phyloP scores from a whole-genome alignment of 2,329 filamentous ascomycete species.

The Pseudogymnoascus sp. region DNA sequence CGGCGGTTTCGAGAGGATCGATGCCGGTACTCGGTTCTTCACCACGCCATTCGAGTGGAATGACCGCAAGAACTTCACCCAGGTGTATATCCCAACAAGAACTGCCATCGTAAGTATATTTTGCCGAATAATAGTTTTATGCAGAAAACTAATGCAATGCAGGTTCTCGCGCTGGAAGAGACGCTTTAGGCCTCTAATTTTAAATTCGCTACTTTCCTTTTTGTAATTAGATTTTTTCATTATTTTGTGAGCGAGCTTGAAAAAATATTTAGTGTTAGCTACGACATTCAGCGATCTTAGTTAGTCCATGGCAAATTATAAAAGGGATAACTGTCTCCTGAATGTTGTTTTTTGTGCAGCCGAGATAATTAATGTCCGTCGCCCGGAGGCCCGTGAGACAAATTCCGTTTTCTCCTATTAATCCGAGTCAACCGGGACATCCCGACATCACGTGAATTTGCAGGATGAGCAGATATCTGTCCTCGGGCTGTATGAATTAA shows the following conservation, averaged over 20 bases:
- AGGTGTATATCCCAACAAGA: constrained; percentile 80
- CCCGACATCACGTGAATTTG: constrained; percentile 5
- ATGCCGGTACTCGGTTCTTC: constrained; percentile 78
- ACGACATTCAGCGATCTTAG: constrained; percentile 6
- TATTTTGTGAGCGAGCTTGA: constrained; percentile 5
- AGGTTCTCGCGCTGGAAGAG: constrained; percentile 31
- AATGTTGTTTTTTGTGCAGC: constrained; percentile 3
- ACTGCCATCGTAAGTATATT: constrained; percentile 63
- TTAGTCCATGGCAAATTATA: neutral
- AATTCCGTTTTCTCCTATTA: constrained; percentile 9
- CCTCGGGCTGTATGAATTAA: neutral
- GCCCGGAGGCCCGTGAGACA: neutral
- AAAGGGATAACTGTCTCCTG: constrained; percentile 2
- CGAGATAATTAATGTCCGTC: neutral
- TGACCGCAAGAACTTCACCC: constrained; percentile 76
- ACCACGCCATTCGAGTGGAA: constrained; percentile 91
- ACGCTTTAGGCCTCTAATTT: constrained; percentile 21
- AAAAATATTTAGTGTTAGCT: constrained; percentile 7
- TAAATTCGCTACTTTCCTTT: neutral
- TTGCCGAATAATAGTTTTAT: neutral
- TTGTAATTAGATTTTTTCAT: constrained; percentile 3
- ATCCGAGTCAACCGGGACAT: constrained; percentile 5
- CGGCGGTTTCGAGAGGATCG: constrained; percentile 71
- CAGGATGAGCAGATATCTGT: neutral
- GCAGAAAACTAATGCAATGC: constrained; percentile 10